Conservation (phyloP, 2,329 filamentous ascomycete species). For the Calonectria naviculata region DNA sequence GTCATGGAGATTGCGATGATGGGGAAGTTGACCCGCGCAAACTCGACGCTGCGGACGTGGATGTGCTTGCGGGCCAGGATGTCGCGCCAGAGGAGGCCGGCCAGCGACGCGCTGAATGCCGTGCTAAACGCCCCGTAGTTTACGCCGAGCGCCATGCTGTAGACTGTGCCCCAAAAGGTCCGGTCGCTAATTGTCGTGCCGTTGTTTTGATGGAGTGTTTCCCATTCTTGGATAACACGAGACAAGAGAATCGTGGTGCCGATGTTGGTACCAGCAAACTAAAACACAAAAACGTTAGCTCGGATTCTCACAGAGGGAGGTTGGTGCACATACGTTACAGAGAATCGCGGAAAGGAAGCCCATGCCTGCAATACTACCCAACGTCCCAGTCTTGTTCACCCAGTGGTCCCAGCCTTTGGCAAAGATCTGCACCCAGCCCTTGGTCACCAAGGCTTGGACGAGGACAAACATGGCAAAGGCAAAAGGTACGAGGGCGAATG, state of each 20-base stretch:
- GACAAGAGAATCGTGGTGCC: conserved; percentile 80
- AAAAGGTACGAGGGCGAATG: conserved; percentile 76
- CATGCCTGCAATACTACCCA: conserved; percentile 79
- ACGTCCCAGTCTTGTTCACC: conserved; percentile 75
- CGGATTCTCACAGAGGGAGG: not conserved
- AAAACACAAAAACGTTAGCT: conserved; percentile 13
- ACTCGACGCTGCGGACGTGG: conserved; percentile 70
- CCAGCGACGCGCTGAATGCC: conserved; percentile 77
- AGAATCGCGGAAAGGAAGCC: conserved; percentile 77
- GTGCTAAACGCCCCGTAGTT: conserved; percentile 82
- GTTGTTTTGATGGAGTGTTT: conserved; percentile 63
- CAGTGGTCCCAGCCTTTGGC: conserved; percentile 80
- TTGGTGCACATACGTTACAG: conserved; percentile 70
- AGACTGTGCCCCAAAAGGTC: conserved; percentile 79
- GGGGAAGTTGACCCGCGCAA: conserved; percentile 75
- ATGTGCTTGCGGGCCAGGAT: conserved; percentile 78
- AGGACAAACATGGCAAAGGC: conserved; percentile 81
- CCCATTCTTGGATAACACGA: conserved; percentile 77
- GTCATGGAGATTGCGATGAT: conserved; percentile 78
- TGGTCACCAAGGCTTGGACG: conserved; percentile 77
- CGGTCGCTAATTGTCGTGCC: conserved; percentile 66
- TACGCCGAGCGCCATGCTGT: conserved; percentile 79
- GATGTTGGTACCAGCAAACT: conserved; percentile 84
- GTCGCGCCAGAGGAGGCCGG: conserved; percentile 78
- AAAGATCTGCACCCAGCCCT: conserved; percentile 80